Evolutionary conservation across 78 protist species (phyloP).

Genomic region (Speleostelium caveatum): DNA sequence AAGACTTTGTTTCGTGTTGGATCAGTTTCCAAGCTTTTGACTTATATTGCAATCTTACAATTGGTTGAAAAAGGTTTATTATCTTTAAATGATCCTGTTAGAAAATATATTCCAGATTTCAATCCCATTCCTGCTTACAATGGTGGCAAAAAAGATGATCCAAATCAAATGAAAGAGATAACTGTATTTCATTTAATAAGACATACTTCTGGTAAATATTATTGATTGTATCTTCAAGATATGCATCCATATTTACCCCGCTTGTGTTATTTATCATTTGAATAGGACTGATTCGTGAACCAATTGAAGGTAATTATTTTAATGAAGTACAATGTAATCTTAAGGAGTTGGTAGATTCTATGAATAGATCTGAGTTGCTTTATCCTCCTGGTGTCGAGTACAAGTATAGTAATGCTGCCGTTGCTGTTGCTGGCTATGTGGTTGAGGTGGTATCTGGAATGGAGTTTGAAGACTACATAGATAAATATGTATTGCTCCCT

Average conservation of each 20-base stretch:
- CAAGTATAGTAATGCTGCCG: slow-evolving; percentile 71
- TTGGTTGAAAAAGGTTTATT: slow-evolving; percentile 38
- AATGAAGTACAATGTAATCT: slow-evolving; percentile 30
- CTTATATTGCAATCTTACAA: slow-evolving; percentile 36
- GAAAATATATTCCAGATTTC: slow-evolving; percentile 57
- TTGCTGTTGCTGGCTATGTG: slow-evolving; percentile 60
- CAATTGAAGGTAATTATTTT: slow-evolving; percentile 69
- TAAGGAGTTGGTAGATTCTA: slow-evolving; percentile 17
- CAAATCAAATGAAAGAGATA: background rate
- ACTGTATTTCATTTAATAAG: slow-evolving; percentile 57
- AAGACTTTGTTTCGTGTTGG: slow-evolving; percentile 49
- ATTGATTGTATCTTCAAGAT: too few species aligned
- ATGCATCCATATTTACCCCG: too few species aligned
- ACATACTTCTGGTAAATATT: slow-evolving; percentile 54
- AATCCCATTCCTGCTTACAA: background rate
- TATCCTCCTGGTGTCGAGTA: slow-evolving; percentile 1
- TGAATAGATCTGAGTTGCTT: slow-evolving; percentile 6
- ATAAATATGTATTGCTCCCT: slow-evolving; percentile 25
- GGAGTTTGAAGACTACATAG: slow-evolving; percentile 27
- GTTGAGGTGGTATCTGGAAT: slow-evolving; percentile 39
- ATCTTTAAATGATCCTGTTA: slow-evolving; percentile 29
- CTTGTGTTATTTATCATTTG: background rate
- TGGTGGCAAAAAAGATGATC: background rate
- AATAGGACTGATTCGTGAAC: slow-evolving; percentile 62
- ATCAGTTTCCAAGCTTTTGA: slow-evolving; percentile 58